Conservation (phyloP, 192 early-diverging fungal genomes). For the Martensiomyces pterosporus region DNA sequence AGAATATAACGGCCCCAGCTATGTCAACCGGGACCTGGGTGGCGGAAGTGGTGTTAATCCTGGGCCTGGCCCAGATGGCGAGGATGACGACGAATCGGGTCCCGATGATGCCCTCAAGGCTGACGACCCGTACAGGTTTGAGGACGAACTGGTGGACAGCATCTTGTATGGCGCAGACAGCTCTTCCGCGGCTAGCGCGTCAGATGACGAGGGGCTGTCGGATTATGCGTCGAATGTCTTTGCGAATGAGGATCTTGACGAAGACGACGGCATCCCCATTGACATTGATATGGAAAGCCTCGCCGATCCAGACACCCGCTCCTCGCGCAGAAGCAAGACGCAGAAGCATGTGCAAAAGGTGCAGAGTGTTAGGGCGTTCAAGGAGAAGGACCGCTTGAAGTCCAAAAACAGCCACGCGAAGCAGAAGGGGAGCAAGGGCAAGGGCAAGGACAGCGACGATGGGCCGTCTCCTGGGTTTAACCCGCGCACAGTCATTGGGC, state of each 20-base stretch:
- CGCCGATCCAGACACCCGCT: not conserved
- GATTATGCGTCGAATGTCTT: no score
- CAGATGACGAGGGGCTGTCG: no score
- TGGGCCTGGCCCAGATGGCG: no score
- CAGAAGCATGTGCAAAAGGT: constrained; percentile 2
- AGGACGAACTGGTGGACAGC: constrained; percentile 11
- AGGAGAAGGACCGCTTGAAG: constrained; percentile 14
- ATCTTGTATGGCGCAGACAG: constrained; percentile 3
- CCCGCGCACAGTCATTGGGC: constrained; percentile 25
- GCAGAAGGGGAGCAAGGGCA: not conserved
- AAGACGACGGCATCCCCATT: constrained; percentile 33
- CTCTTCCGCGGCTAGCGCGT: no score
- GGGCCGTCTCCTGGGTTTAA: constrained; percentile 28
- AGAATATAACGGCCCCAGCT: not conserved
- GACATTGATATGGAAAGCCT: constrained; percentile 24
- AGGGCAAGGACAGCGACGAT: constrained; percentile 6
- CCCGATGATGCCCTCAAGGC: constrained; percentile 8
- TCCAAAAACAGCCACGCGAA: not conserved
- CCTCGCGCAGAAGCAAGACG: constrained; percentile 1
- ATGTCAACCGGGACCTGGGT: constrained; percentile 25
- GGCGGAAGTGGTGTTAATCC: constrained; percentile 6
- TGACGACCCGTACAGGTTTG: constrained; percentile 24
- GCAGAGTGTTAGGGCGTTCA: constrained; percentile 11
- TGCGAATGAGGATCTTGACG: constrained; percentile 8
- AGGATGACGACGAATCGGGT: no score